phyloP scores from a whole-genome alignment of 2,329 filamentous ascomycete genomes.

The Sclerotinia sclerotiorum region DNA sequence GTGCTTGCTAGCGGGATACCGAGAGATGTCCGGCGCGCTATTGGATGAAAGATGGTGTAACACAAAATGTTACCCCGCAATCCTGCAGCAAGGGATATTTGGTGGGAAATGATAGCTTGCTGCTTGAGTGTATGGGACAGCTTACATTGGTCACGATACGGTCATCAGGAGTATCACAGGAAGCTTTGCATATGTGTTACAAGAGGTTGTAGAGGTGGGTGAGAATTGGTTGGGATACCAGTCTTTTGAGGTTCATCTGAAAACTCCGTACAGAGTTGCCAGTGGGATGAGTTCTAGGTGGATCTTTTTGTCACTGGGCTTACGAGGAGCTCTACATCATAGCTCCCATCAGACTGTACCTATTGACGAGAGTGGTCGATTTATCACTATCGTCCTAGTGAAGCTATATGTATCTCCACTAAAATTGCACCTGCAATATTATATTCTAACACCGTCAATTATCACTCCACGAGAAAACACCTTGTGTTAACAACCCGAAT shows the following conservation, averaged over 20 bases:
- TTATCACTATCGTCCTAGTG: too few species aligned
- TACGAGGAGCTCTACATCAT: background rate
- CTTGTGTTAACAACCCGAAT: constrained; percentile 2
- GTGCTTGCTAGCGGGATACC: background rate
- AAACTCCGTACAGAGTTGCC: too few species aligned
- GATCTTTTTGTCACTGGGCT: background rate
- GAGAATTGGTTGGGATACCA: too few species aligned
- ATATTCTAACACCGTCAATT: too few species aligned
- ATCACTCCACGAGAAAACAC: background rate
- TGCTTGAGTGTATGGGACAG: background rate
- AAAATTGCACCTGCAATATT: too few species aligned
- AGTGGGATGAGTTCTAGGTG: background rate
- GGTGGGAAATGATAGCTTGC: background rate
- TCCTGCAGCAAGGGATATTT: background rate
- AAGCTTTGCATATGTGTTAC: background rate
- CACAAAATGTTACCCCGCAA: constrained; percentile 8
- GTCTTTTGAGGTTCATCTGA: background rate
- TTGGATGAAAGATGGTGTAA: constrained; percentile 2
- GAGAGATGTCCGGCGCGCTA: constrained; percentile 11
- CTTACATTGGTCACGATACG: too few species aligned
- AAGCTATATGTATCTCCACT: too few species aligned
- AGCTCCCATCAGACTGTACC: background rate
- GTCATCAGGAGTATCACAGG: background rate
- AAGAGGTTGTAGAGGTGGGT: background rate
- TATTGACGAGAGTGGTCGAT: too few species aligned